Conservation (phyloP, 1,139 yeast species). For the Ogataea hybrid region DNA sequence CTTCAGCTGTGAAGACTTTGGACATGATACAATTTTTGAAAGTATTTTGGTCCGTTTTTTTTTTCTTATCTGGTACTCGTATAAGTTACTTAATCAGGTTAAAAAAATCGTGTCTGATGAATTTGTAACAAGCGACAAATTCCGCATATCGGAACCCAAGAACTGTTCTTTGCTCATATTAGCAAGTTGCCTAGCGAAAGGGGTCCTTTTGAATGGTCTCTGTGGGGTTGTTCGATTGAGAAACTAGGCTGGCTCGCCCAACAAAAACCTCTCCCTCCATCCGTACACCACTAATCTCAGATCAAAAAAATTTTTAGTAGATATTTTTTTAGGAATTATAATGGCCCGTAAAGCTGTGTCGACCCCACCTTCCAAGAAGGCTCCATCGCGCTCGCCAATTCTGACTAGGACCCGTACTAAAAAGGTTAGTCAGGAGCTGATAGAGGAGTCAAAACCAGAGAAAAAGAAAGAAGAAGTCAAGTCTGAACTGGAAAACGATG, state of each 20-base stretch:
- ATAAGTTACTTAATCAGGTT: constrained; percentile 10
- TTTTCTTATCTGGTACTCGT: constrained; percentile 9
- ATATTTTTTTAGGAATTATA: constrained; percentile 1
- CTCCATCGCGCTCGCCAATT: constrained; percentile 23
- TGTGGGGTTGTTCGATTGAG: too few species aligned
- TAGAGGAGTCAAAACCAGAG: constrained; percentile 7
- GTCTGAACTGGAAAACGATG: constrained; percentile 16
- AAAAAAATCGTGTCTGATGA: constrained; percentile 1
- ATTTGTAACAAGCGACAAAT: background rate
- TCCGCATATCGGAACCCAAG: background rate
- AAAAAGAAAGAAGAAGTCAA: constrained; percentile 6
- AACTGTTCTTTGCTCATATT: too few species aligned
- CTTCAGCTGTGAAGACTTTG: constrained; percentile 56
- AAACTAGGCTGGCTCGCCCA: background rate
- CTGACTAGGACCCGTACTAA: constrained; percentile 21
- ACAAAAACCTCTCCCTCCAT: constrained; percentile 4
- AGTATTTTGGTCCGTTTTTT: constrained; percentile 6
- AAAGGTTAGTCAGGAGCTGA: constrained; percentile 10
- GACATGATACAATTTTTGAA: constrained; percentile 25
- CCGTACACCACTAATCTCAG: constrained; percentile 6
- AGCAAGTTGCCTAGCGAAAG: too few species aligned
- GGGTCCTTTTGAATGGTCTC: too few species aligned
- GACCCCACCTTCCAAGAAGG: constrained; percentile 13
- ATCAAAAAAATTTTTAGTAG: constrained; percentile 7
- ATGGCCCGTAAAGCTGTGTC: constrained; percentile 11